Evolutionary conservation across 2,329 filamentous ascomycete genomes (phyloP), one percentile per base, ranked within the genome.

Genomic region (Pseudogymnoascus sp.): DNA sequence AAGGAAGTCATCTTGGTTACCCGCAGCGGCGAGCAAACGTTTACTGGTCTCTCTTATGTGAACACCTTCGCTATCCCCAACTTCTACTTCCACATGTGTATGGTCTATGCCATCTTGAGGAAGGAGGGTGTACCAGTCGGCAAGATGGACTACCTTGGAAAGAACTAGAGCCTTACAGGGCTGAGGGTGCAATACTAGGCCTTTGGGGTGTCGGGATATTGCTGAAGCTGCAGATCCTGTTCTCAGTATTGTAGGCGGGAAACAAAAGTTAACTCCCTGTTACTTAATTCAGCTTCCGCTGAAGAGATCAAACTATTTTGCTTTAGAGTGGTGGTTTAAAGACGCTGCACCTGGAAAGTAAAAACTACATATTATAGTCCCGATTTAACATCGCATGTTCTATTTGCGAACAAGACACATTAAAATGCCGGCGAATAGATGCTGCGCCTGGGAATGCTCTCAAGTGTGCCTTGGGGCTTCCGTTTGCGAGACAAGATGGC

Each of bases 11-110:
- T 70, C 4, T 61, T 80, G 34, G 67, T 71, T 41, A 65, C 68
- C 0, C 65, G 67, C 6, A 59, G 59, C 8, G 63, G 66, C 3
- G 71, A 77, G 58, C 56, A 68, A 5, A 74, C 73, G 60, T 75
- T 79, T 12, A 73, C 73, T 2, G 76, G 71, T 0, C 64, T 72
- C 59, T 70, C 73, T 2, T 86, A 82, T 67, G 67, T 81, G 19
- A 67, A 71, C 38, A 71, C 71, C 2, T 82, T 77, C 69, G 75
- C 72, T 3, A 60, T 83, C 41, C 83, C 84, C 19, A 85, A 87
- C 67, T 71, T 86, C 65, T 85, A 77, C 73, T 89, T 88, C 71
- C 85, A 88, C 68, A 64, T 81, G 12, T 76, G 71, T 2, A 83
- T 77, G 10, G 75, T 81, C 8, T 88, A 88, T 72, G 74, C 71